These are phyloP conservation scores for Condylostoma magnum DNA, from an alignment of 169 alveolate genomes.

Conservation along the genomic window DNA sequence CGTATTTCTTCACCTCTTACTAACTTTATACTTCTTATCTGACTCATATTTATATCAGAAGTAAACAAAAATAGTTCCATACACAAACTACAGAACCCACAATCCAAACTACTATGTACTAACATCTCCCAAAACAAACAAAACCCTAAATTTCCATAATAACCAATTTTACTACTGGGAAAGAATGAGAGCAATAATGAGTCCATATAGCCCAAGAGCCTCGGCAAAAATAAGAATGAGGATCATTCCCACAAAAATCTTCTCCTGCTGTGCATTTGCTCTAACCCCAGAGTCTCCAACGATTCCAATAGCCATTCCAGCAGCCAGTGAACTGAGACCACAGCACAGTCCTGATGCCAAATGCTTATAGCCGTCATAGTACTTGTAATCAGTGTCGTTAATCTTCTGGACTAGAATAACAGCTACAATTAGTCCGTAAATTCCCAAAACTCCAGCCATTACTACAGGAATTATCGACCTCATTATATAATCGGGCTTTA, in stretches of 20 bases:
- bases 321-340: constrained; percentile 94
- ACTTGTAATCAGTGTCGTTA: constrained; percentile 76
- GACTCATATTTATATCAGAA: not conserved
- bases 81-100: not conserved
- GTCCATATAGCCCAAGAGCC: constrained; percentile 97
- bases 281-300: constrained; percentile 99
- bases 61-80: too few species aligned
- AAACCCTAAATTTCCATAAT: not conserved
- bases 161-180: constrained; percentile 27
- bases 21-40: not conserved
- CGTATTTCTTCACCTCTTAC: constrained; percentile 17
- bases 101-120: not conserved
- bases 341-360: constrained; percentile 95
- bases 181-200: constrained; percentile 69
- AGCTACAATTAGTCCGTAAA: constrained; percentile 95
- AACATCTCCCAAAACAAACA: not conserved
- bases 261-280: constrained; percentile 98
- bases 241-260: constrained; percentile 98
- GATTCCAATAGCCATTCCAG: constrained; percentile 99
- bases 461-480: constrained; percentile 98
- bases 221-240: constrained; percentile 98
- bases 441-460: constrained; percentile 99
- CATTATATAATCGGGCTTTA: constrained; percentile 99
- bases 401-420: constrained; percentile 66
- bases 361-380: constrained; percentile 94